Evolutionary conservation across 495 filamentous ascomycete genomes (phyloP), one percentile per base, ranked within the genome.

Genomic region (Aspergillus coremiiformis): DNA sequence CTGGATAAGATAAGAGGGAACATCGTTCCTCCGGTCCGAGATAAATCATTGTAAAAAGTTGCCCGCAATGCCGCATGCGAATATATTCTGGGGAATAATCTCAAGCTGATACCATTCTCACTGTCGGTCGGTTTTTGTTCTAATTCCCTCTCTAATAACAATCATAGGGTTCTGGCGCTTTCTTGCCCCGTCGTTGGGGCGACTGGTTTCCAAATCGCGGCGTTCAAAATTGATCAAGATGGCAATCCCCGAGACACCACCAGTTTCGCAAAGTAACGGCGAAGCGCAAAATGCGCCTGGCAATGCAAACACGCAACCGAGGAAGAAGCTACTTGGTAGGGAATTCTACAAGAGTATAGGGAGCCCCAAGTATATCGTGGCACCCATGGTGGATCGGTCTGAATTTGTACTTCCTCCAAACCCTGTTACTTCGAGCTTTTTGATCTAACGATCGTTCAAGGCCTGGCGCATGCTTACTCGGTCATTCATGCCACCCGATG

Each of bases 381-480:
- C 93, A 29, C 93, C 93, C 27, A 99, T 99, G 93, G 93, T 99
- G 19, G 93, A 97, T 57, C 86, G 96, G 63, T 95, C 90, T 4
- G 94, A 98, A 73, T 95, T 96, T 72, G 92, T 96, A 76, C 54
- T 84, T 30, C 24, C 49, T 50, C 55, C 23, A 22, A 12, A 52
- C 8, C 42, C 19, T 29, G 1, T 3, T 29, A 29, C 39, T n/a
- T 11, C 10, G 12, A 17, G 17, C 19, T 30, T 8, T 23, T 1
- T 15, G 19, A 4, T 15, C 65, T 65, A 42, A 73, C 51, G 22
- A 49, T 47, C 3, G 14, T 20, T 43, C 19, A 39, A 95, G 90
- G 91, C 90, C 61, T 96, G 93, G 93, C 87, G 93, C 55, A 84
- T 95, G 77, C 83, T 97, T 56, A 87, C 88, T 47, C 84, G 92